A percentile compares a stretch with the other conserved stretches of the same genome.
phyloP scores from a whole-genome alignment of 805 yeast genomes.

The Torulaspora delbrueckii region DNA sequence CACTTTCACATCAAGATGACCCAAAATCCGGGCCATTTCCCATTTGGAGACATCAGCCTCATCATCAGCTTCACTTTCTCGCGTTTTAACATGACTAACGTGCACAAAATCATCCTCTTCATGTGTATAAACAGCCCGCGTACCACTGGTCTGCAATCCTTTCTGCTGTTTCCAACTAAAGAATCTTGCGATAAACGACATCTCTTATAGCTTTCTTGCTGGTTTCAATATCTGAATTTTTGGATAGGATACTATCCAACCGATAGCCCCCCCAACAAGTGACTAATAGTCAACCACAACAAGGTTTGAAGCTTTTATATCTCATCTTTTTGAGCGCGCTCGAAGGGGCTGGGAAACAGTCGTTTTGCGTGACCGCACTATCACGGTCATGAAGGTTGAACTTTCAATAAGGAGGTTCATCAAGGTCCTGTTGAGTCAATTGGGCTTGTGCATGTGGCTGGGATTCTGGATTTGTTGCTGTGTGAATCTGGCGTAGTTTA shows the following conservation, averaged over 20 bases:
- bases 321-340: constrained; percentile 6
- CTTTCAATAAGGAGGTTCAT: neutral
- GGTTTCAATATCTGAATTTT: neutral
- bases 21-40: constrained; percentile 23
- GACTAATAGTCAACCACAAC: neutral
- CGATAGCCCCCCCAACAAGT: too few species aligned
- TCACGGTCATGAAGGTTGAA: neutral
- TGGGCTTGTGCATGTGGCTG: neutral
- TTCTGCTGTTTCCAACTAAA: constrained; percentile 6
- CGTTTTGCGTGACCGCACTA: neutral
- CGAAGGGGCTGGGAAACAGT: neutral
- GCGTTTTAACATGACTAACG: constrained; percentile 3
- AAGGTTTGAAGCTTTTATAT: constrained; percentile 2
- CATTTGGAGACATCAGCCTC: constrained; percentile 22
- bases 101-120: constrained; percentile 19
- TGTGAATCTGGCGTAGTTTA: constrained; percentile 52
- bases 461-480: constrained; percentile 12
- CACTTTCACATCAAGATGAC: neutral
- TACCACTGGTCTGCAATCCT: neutral
- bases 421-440: neutral
- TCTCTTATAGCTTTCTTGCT: neutral
- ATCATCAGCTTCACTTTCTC: constrained; percentile 11
- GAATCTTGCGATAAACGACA: constrained; percentile 8
- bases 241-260: neutral
- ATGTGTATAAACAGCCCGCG: constrained; percentile 6